Conservation (phyloP, 108 stramenopile species). For the Skeletonema costatum region DNA sequence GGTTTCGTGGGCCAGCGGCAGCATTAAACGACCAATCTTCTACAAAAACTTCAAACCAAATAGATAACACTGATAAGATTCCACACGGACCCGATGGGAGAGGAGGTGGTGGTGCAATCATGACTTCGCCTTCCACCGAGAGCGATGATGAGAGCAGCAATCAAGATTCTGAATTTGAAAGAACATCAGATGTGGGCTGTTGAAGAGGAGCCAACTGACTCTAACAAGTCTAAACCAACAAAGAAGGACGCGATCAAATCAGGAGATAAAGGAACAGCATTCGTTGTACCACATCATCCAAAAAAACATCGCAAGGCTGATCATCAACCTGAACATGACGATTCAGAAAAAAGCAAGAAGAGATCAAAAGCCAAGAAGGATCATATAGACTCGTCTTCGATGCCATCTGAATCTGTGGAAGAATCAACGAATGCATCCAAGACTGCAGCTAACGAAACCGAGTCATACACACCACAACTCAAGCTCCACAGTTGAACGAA, state of each 20-base stretch:
- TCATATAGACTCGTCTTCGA: background rate
- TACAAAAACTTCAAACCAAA: background rate
- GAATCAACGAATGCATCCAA: constrained; percentile 2
- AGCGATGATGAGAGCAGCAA: background rate
- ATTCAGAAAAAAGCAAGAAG: constrained; percentile 4
- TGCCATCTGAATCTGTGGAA: background rate
- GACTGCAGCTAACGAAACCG: background rate
- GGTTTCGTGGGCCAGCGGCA: background rate
- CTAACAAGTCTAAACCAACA: background rate
- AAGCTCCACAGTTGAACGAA: background rate
- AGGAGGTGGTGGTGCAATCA: constrained; percentile 13
- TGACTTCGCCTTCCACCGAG: background rate
- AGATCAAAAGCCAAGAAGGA: constrained; percentile 4
- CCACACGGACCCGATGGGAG: constrained; percentile 28
- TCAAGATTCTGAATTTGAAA: background rate
- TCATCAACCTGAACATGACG: background rate
- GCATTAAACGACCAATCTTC: background rate
- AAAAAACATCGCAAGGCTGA: background rate
- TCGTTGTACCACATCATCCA: constrained; percentile 6
- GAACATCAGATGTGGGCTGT: background rate
- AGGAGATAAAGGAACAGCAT: constrained; percentile 4
- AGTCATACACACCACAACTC: background rate
- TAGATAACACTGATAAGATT: constrained; percentile 14
- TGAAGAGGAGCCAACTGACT: background rate
- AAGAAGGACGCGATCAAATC: constrained; percentile 1